Conservation (phyloP, 192 early-diverging fungal genomes). For the Diversispora epigaea region DNA sequence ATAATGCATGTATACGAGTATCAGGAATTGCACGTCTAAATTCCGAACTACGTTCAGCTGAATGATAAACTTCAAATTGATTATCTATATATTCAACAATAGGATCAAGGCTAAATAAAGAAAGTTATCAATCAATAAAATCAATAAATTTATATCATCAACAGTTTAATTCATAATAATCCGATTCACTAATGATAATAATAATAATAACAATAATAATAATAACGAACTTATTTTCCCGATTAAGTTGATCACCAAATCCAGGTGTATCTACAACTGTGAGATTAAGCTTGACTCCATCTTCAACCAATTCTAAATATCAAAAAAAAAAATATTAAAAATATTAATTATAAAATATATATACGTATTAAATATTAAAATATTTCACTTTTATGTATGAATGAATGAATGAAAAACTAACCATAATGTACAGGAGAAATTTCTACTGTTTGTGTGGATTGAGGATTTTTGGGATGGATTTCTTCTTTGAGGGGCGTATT, state of each 20-base stretch:
- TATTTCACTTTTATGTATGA: not conserved
- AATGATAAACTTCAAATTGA: slow-evolving; percentile 88
- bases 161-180: not conserved
- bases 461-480: slow-evolving; percentile 51
- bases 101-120: slow-evolving; percentile 73
- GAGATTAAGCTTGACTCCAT: slow-evolving; percentile 86
- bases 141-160: not conserved
- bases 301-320: slow-evolving; percentile 81
- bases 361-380: not conserved
- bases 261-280: slow-evolving; percentile 90
- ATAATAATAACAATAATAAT: not conserved
- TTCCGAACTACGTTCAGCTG: slow-evolving; percentile 73
- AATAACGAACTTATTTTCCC: slow-evolving; percentile 67
- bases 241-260: slow-evolving; percentile 85
- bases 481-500: slow-evolving; percentile 89
- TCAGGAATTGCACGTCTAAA: slow-evolving; percentile 79
- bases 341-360: not conserved
- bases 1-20: slow-evolving; percentile 89
- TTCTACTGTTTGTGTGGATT: slow-evolving; percentile 81
- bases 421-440: slow-evolving; percentile 81
- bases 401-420: slow-evolving; percentile 31
- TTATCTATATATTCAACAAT: slow-evolving; percentile 96
- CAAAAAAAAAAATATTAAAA: slow-evolving; percentile 13
- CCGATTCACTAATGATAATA: not conserved
- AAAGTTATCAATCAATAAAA: slow-evolving; percentile 2